phyloP scores from a whole-genome alignment of 2,329 filamentous ascomycete genomes.

The Trichoderma atrobrunneum region DNA sequence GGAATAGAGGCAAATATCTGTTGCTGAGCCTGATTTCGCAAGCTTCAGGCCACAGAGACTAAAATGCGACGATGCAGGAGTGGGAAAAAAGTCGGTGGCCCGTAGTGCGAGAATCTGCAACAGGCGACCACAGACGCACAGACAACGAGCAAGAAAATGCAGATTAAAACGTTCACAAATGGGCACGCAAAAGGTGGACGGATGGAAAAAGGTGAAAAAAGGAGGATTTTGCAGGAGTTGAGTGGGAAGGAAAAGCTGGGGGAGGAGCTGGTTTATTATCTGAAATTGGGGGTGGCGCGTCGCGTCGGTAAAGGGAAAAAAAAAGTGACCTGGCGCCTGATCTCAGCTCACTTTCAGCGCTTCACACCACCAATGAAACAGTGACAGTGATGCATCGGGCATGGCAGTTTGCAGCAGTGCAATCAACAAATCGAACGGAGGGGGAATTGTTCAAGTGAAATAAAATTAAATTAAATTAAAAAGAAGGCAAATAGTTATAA shows the following conservation, averaged over 20 bases:
- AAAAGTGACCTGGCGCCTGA: constrained; percentile 16
- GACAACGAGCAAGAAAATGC: not conserved
- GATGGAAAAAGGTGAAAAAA: not conserved
- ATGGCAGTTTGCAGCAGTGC: not conserved
- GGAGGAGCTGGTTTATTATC: constrained; percentile 8
- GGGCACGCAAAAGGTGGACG: not conserved
- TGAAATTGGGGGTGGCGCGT: constrained; percentile 16
- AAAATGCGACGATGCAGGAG: constrained; percentile 17
- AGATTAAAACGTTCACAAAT: not conserved
- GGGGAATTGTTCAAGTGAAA: not conserved
- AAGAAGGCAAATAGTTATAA: not conserved
- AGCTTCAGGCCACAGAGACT: not conserved
- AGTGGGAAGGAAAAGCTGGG: constrained; percentile 6
- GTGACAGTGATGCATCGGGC: not conserved
- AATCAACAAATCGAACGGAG: not conserved
- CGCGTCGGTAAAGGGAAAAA: constrained; percentile 18
- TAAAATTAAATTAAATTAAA: not conserved
- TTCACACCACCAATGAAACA: not conserved
- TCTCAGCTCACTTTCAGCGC: constrained; percentile 6
- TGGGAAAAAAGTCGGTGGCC: constrained; percentile 3
- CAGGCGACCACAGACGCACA: not conserved
- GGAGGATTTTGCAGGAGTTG: not conserved
- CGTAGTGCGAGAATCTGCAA: not conserved
- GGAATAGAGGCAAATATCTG: not conserved
- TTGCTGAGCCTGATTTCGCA: not conserved